Percentiles rank a stretch among this genome's conserved stretches.
Evolutionary conservation across 768 basidiomycete species (phyloP).

Genomic region (Agaricus subrufescens): DNA sequence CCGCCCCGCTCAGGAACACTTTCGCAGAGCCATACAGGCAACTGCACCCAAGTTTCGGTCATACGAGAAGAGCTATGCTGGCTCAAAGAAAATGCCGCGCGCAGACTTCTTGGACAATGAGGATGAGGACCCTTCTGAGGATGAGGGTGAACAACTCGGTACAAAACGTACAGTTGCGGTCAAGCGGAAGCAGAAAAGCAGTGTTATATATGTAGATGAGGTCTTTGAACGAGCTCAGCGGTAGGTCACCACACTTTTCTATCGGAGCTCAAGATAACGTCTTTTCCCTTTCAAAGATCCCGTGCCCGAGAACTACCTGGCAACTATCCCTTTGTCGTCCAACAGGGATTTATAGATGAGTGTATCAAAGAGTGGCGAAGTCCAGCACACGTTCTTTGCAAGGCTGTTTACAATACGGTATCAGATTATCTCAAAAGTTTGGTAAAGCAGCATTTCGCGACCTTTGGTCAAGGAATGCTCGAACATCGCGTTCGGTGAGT

Average conservation of each 20-base stretch:
- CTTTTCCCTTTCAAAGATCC: slow-evolving; percentile 35
- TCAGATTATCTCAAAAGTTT: slow-evolving; percentile 34
- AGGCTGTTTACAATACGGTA: slow-evolving; percentile 31
- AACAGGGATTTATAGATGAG: slow-evolving; percentile 40
- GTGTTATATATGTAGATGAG: slow-evolving; percentile 21
- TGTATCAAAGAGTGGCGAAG: slow-evolving; percentile 43
- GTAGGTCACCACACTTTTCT: neutral
- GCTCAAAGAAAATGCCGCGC: neutral
- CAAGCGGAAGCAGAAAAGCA: neutral
- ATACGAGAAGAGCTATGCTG: slow-evolving; percentile 7
- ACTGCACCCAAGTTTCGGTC: slow-evolving; percentile 11
- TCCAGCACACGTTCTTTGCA: slow-evolving; percentile 46
- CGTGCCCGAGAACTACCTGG: slow-evolving; percentile 69
- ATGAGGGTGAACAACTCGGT: neutral
- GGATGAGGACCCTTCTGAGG: slow-evolving; percentile 15
- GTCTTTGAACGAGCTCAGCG: slow-evolving; percentile 16
- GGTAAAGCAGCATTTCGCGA: slow-evolving; percentile 43
- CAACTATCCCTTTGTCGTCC: slow-evolving; percentile 61
- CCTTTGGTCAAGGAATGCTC: slow-evolving; percentile 49
- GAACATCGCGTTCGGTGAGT: slow-evolving; percentile 41
- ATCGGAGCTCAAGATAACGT: neutral
- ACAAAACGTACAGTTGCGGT: neutral
- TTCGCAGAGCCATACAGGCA: slow-evolving; percentile 39
- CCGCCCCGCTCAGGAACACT: slow-evolving; percentile 41
- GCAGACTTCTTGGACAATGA: slow-evolving; percentile 14